Evolutionary conservation across 2,329 filamentous ascomycete species (phyloP).

Genomic region (Fusarium siculi): DNA sequence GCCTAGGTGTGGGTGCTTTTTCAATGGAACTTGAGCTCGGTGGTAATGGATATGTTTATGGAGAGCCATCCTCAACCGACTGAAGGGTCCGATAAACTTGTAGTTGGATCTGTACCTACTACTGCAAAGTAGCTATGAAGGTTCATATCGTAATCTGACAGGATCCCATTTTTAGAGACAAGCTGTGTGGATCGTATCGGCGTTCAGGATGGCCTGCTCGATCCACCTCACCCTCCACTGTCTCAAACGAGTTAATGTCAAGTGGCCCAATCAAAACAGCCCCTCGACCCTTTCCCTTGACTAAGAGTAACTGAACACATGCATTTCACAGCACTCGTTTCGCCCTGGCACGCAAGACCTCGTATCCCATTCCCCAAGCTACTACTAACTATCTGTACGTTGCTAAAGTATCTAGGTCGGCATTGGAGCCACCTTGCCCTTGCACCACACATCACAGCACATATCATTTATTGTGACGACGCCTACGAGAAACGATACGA

Average conservation of each 20-base stretch:
- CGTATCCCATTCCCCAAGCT: conserved; percentile 35
- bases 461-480: conserved; percentile 11
- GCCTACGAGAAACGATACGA: conserved; percentile 10
- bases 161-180: conserved; percentile 26
- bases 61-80: background rate
- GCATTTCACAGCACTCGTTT: conserved; percentile 31
- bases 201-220: conserved; percentile 16
- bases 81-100: background rate
- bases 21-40: background rate
- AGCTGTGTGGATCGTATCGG: conserved; percentile 17
- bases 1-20: background rate
- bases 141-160: conserved; percentile 8
- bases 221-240: background rate
- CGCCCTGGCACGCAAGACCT: conserved; percentile 37
- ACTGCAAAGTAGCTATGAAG: background rate
- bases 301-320: conserved; percentile 27
- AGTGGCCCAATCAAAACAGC: conserved; percentile 36
- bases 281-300: conserved; percentile 30
- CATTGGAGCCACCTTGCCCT: conserved; percentile 37
- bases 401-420: conserved; percentile 21
- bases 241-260: background rate
- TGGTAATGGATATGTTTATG: background rate
- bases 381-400: background rate
- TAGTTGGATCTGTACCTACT: background rate
- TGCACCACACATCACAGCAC: conserved; percentile 10